Base-by-base conservation (phyloP, 1,284 basidiomycete species). In the Ustilago cynodontis region DNA sequence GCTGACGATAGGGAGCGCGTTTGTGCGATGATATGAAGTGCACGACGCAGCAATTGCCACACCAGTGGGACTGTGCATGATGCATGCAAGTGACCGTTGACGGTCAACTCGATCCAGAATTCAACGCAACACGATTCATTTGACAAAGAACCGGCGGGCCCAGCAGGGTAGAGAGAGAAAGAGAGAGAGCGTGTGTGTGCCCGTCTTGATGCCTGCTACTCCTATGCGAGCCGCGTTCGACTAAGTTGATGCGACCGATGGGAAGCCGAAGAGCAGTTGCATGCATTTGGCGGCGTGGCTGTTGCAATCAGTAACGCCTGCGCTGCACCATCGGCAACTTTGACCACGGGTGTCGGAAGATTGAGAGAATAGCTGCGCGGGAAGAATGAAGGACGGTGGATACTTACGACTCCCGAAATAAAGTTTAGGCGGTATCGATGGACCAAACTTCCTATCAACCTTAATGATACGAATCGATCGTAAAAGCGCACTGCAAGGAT, bases 321-420 rank as follows among this genome's bases (percentile, higher is more conserved):
- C 3, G 41, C 41, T 43, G 41, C 41, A 43, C 41, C 41, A 22
- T 43, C 18, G 41, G 41, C 6, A n/a, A 20, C 41, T 43, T 20
- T 20, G 20, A 10, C 7, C 41, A 20, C 11, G n/a, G 20, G 8
- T 43, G 41, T 43, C 41, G 41, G 41, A 43, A 43, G 41, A 43
- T n/a, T n/a, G 20, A 43, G 18, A 9, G 16, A 50, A 26, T 31
- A 14, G 33, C 18, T 11, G 47, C 20, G 47, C 20, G 45, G 53
- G 26, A 50, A 41, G 49, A 33, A 58, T 58, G 51, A 59, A 62
- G 20, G 35, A 59, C 26, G 35, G 65, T 62, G 59, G 65, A 41
- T 68, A 68, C 65, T 63, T 59, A 68, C 65, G 41, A 62, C 59
- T 62, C 62, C 33, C 65, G 65, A 62, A 41, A 31, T 24, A 37